Evolutionary conservation across 345 rosid genomes (phyloP).

Genomic region (Melastoma malabathricum): DNA sequence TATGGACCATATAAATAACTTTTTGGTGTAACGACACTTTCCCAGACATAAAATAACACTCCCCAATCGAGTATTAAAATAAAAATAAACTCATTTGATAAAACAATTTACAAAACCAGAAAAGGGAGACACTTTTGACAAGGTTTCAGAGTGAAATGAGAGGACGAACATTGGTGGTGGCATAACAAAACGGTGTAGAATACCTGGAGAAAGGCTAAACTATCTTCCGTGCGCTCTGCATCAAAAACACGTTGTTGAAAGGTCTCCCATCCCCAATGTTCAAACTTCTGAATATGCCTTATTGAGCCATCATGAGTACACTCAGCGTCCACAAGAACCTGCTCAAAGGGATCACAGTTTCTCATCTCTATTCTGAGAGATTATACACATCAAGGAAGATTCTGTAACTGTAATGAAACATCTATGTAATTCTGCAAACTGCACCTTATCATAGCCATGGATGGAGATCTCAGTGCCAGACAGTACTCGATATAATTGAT

Average conservation of each 20-base stretch:
- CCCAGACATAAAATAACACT: too few relatives aligned
- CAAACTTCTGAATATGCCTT: slow-evolving; percentile 74
- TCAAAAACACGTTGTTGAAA: slow-evolving; percentile 72
- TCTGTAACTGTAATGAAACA: too few relatives aligned
- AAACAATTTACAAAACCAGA: not conserved
- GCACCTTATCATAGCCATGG: slow-evolving; percentile 77
- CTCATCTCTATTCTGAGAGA: too few relatives aligned
- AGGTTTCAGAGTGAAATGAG: not conserved
- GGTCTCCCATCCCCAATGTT: slow-evolving; percentile 90
- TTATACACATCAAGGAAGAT: too few relatives aligned
- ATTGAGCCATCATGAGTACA: slow-evolving; percentile 36
- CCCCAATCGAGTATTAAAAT: too few relatives aligned
- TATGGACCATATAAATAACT: not conserved
- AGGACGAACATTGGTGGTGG: not conserved
- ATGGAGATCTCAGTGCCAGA: slow-evolving; percentile 18
- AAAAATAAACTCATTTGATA: not conserved
- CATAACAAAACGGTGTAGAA: not conserved
- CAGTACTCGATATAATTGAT: slow-evolving; percentile 31
- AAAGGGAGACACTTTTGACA: too few relatives aligned
- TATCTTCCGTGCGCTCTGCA: slow-evolving; percentile 74
- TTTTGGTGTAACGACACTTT: not conserved
- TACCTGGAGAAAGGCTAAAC: slow-evolving; percentile 71
- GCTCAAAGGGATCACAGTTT: too few relatives aligned
- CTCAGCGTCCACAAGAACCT: slow-evolving; percentile 62
- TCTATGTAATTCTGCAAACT: not conserved